These are phyloP conservation scores for Trematosphaeria pertusa DNA, from an alignment of 2,329 filamentous ascomycete genomes.

Conservation along the genomic window DNA sequence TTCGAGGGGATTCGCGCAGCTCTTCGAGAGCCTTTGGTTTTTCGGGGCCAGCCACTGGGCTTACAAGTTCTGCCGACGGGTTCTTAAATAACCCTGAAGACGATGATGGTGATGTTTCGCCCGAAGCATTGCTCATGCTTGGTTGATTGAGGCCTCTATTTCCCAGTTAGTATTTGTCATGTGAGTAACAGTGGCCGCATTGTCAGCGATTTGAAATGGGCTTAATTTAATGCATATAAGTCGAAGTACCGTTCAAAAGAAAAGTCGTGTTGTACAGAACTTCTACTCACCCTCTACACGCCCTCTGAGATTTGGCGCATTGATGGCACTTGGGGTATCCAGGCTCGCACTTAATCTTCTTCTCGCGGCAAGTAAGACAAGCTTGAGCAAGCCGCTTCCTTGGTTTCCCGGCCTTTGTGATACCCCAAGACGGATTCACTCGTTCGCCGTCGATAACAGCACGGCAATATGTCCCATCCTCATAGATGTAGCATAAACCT, in stretches of 20 bases:
- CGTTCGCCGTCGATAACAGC: conserved; percentile 83
- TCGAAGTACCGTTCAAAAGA: conserved; percentile 13
- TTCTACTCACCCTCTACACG: conserved; percentile 70
- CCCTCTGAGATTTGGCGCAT: conserved; percentile 87
- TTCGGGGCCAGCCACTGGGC: conserved; percentile 36
- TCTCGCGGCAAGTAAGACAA: conserved; percentile 92
- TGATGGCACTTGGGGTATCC: conserved; percentile 87
- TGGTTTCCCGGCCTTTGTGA: conserved; percentile 93
- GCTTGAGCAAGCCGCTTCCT: conserved; percentile 89
- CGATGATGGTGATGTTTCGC: conserved; percentile 41
- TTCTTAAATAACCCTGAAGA: conserved; percentile 41
- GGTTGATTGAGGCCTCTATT: conserved; percentile 40
- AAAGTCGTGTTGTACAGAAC: conserved; percentile 17
- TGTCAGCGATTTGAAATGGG: conserved; percentile 20
- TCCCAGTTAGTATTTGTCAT: conserved; percentile 43
- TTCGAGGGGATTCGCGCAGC: conserved; percentile 35
- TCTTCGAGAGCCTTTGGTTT: conserved; percentile 38
- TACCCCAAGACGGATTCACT: conserved; percentile 91
- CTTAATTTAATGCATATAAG: conserved; percentile 33
- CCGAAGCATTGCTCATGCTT: conserved; percentile 40
- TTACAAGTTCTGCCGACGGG: conserved; percentile 37
- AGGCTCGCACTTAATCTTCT: conserved; percentile 97
- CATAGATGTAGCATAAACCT: conserved; percentile 84
- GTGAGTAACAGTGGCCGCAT: conserved; percentile 23
- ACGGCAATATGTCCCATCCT: conserved; percentile 82